A percentile compares a stretch with the other conserved stretches of the same genome.
phyloP scores from a whole-genome alignment of 2,329 filamentous ascomycete genomes.

The Claviceps quebecensis region DNA sequence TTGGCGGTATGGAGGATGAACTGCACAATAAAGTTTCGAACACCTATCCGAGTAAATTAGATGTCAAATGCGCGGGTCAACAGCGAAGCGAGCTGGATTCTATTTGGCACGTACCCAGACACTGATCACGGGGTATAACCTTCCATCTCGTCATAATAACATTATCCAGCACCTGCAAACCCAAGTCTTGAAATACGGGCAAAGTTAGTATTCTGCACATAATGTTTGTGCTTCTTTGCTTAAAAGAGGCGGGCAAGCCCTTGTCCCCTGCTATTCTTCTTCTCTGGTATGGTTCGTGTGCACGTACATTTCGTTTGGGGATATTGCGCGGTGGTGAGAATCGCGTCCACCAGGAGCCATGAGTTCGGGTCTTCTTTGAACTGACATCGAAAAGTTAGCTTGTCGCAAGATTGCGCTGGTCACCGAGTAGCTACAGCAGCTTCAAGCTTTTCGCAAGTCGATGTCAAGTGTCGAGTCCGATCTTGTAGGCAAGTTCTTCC shows the following conservation, averaged over 20 bases:
- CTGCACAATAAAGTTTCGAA: constrained; percentile 97
- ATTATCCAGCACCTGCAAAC: constrained; percentile 91
- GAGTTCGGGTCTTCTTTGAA: constrained; percentile 99
- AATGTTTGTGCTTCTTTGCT: neutral
- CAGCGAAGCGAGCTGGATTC: neutral
- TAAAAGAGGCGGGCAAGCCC: neutral
- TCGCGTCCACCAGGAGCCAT: constrained; percentile 95
- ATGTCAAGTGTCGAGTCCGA: neutral
- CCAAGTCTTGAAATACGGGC: constrained; percentile 49
- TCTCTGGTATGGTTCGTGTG: neutral
- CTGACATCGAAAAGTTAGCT: constrained; percentile 30
- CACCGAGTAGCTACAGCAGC: neutral
- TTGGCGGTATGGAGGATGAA: constrained; percentile 92
- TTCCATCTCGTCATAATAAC: constrained; percentile 99
- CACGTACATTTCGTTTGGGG: constrained; percentile 87
- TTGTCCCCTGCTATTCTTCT: neutral
- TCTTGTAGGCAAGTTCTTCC: neutral
- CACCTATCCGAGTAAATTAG: constrained; percentile 43
- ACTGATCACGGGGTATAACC: constrained; percentile 88
- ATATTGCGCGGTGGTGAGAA: constrained; percentile 83
- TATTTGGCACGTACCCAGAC: constrained; percentile 51
- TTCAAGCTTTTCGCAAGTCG: neutral
- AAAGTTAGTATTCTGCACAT: constrained; percentile 9
- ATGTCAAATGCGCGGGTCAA: constrained; percentile 1
- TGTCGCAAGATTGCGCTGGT: neutral